phyloP scores from a whole-genome alignment of 805 yeast species.

The Wickerhamiella parazyma region DNA sequence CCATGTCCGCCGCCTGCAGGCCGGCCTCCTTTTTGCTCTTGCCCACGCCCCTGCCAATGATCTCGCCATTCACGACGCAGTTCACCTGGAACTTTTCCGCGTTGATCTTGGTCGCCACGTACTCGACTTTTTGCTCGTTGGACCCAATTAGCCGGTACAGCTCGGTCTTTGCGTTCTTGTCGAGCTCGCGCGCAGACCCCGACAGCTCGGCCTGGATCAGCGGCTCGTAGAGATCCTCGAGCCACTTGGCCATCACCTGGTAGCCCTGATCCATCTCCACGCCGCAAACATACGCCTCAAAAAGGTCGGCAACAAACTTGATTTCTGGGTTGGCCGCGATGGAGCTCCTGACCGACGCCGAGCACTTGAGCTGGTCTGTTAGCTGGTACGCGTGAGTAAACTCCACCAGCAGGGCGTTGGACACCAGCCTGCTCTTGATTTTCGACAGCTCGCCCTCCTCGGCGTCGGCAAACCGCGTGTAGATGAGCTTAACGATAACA shows the following conservation, averaged over 20 bases:
- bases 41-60: slow-evolving; percentile 61
- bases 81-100: slow-evolving; percentile 43
- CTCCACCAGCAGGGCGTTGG: slow-evolving; percentile 55
- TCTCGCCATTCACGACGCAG: slow-evolving; percentile 50
- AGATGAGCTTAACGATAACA: slow-evolving; percentile 57
- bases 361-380: slow-evolving; percentile 12
- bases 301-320: slow-evolving; percentile 74
- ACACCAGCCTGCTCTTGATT: slow-evolving; percentile 55
- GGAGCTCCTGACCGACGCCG: neutral
- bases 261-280: slow-evolving; percentile 28
- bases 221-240: slow-evolving; percentile 24
- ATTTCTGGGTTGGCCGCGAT: slow-evolving; percentile 14
- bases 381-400: slow-evolving; percentile 50
- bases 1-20: slow-evolving; percentile 69
- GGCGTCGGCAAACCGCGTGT: slow-evolving; percentile 48
- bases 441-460: slow-evolving; percentile 72
- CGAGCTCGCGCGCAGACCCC: slow-evolving; percentile 28
- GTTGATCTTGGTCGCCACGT: slow-evolving; percentile 34
- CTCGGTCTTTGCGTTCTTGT: slow-evolving; percentile 58
- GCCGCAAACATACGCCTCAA: slow-evolving; percentile 92
- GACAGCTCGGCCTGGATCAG: slow-evolving; percentile 1
- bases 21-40: slow-evolving; percentile 66
- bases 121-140: slow-evolving; percentile 49
- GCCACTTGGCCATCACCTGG: slow-evolving; percentile 23
- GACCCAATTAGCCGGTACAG: slow-evolving; percentile 62